Percentiles rank a stretch among this genome's conserved stretches.
phyloP scores from a whole-genome alignment of 2,329 filamentous ascomycete genomes.

The Penicillium sp. region DNA sequence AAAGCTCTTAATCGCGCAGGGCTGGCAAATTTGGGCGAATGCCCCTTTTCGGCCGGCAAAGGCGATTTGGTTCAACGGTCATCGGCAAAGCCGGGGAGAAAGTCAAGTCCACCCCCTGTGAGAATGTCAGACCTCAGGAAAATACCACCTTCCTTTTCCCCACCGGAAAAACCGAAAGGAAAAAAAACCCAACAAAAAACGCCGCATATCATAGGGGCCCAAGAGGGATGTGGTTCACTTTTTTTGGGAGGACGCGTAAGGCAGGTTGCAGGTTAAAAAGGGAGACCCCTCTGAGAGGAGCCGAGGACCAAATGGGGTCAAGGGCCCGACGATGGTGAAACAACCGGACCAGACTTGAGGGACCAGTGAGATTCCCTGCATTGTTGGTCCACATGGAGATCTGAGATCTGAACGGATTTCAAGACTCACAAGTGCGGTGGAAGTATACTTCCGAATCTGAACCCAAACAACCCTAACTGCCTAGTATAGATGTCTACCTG shows the following conservation, averaged over 20 bases:
- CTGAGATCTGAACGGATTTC: not conserved
- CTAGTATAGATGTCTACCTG: not conserved
- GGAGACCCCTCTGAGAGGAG: slow-evolving; percentile 12
- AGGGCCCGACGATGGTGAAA: slow-evolving; percentile 36
- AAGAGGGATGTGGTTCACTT: slow-evolving; percentile 1
- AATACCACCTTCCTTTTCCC: slow-evolving; percentile 17
- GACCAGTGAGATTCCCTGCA: slow-evolving; percentile 19
- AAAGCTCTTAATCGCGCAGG: slow-evolving; percentile 2
- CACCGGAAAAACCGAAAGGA: not conserved
- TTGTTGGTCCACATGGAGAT: slow-evolving; percentile 12
- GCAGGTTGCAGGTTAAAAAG: slow-evolving; percentile 26
- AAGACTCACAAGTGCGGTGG: not conserved
- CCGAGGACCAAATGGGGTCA: slow-evolving; percentile 25
- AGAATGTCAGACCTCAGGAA: not conserved
- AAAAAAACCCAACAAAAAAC: not conserved
- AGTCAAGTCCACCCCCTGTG: not conserved
- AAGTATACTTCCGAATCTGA: not conserved
- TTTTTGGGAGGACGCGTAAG: slow-evolving; percentile 31
- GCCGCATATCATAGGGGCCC: slow-evolving; percentile 1
- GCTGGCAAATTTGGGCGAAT: not conserved
- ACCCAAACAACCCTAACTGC: slow-evolving; percentile 1
- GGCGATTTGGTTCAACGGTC: slow-evolving; percentile 3
- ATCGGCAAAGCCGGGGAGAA: not conserved
- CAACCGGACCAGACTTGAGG: slow-evolving; percentile 17
- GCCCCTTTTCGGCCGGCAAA: not conserved